Percentiles rank a stretch among this genome's conserved stretches.
Evolutionary conservation across 2,329 filamentous ascomycete genomes (phyloP).

Genomic region (Xylariaceae sp.): DNA sequence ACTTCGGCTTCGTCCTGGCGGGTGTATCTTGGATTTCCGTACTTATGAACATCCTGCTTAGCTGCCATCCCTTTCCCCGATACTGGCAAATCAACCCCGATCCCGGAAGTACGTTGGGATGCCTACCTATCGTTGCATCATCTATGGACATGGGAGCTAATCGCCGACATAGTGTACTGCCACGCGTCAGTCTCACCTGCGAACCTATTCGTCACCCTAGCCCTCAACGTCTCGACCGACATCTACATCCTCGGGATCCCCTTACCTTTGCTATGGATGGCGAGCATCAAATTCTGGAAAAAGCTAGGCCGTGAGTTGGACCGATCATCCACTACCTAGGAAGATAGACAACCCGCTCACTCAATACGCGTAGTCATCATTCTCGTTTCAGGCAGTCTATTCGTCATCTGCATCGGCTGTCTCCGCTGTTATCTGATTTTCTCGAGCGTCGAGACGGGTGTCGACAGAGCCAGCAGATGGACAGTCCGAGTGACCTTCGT

Average conservation of each 20-base stretch:
- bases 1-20: slow-evolving; percentile 45
- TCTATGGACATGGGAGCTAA: neutral
- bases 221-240: slow-evolving; percentile 12
- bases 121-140: neutral
- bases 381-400: slow-evolving; percentile 10
- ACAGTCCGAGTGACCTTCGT: slow-evolving; percentile 10
- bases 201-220: slow-evolving; percentile 7
- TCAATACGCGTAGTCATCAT: slow-evolving; percentile 2
- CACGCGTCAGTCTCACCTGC: slow-evolving; percentile 4
- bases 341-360: too few relatives aligned
- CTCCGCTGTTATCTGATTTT: slow-evolving; percentile 6
- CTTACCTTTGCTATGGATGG: slow-evolving; percentile 16
- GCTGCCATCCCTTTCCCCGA: slow-evolving; percentile 47
- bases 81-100: slow-evolving; percentile 59
- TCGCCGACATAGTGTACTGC: slow-evolving; percentile 1
- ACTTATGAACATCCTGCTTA: slow-evolving; percentile 45
- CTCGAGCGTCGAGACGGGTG: neutral
- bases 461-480: slow-evolving; percentile 6
- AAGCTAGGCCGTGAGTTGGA: slow-evolving; percentile 8
- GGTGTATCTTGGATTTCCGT: slow-evolving; percentile 44
- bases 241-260: slow-evolving; percentile 15
- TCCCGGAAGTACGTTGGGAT: slow-evolving; percentile 45
- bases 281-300: slow-evolving; percentile 15
- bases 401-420: slow-evolving; percentile 9
- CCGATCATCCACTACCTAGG: too few relatives aligned